Conservation (phyloP, 2,329 filamentous ascomycete genomes). For the Lasiodiplodia gonubiensis region DNA sequence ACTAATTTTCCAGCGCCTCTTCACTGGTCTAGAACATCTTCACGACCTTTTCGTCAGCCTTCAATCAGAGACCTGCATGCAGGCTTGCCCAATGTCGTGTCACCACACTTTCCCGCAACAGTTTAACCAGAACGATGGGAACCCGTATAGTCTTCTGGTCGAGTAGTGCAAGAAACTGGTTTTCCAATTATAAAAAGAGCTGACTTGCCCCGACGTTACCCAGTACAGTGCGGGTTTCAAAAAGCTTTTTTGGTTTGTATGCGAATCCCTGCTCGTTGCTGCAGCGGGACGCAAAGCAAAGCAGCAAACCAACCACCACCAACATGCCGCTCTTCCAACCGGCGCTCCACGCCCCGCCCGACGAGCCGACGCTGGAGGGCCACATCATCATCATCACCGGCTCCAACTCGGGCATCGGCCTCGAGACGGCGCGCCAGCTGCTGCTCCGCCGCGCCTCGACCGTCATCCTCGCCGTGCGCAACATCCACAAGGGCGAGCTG, state of each 20-base stretch:
- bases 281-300: too few species aligned
- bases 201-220: not conserved
- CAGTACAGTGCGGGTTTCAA: not conserved
- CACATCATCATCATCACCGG: slow-evolving; percentile 32
- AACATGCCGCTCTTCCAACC: slow-evolving; percentile 23
- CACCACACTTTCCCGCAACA: not conserved
- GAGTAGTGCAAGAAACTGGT: not conserved
- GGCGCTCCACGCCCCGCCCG: not conserved
- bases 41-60: not conserved
- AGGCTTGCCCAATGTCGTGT: not conserved
- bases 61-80: not conserved
- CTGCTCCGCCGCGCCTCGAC: not conserved
- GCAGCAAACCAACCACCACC: not conserved
- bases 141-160: not conserved
- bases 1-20: not conserved
- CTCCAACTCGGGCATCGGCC: slow-evolving; percentile 33
- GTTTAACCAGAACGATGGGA: not conserved
- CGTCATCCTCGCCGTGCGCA: slow-evolving; percentile 15
- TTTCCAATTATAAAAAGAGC: not conserved
- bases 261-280: not conserved
- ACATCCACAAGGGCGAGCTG: not conserved
- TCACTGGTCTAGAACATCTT: not conserved
- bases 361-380: not conserved
- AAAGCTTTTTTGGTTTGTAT: too few species aligned
- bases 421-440: slow-evolving; percentile 22